Evolutionary conservation across 352 stramenopile genomes (phyloP), one percentile per base, ranked within the genome.

Genomic region (Globisporangium radiosum): DNA sequence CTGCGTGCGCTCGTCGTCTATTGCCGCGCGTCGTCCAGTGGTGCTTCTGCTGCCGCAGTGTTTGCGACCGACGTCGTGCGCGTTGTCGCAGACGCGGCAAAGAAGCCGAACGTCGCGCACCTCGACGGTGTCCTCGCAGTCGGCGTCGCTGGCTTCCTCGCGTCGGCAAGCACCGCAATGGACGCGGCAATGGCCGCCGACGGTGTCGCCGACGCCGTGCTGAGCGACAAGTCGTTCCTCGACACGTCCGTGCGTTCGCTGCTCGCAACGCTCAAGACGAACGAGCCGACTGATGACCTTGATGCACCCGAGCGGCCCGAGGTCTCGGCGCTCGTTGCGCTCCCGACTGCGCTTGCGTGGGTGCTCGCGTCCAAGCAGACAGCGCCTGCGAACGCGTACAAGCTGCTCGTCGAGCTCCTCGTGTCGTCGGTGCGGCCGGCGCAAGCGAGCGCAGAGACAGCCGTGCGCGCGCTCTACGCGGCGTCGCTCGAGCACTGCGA

Each of bases 111-210:
- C 52, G 50, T 92, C 33, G 54, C 71, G 4, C 86, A 92, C 58
- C 56, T 92, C n/a, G 84, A 94, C 45, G 86, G 84, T 13, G 64
- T 95, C 39, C 63, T 95, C 3, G 80, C 86, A 14, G 55, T 94
- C 59, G 71, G 72, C 9, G 58, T 92, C 9, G 81, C 78, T 17
- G 83, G 81, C 36, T 65, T 65, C 25, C 74, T 91, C 42, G 77
- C 80, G 19, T 73, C 83, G 43, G 69, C 70, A 3, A 86, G 63
- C 58, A 89, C 74, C 19, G 74, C 70, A 14, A 73, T 90, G 56
- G 81, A 88, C 52, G 70, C 71, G n/a, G 54, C 60, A 10, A 79
- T 92, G 67, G 71, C 71, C 0, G 69, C 76, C 42, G 76, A 83
- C 59, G 71, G 72, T 38, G 62, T 92, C 36, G 69, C 64, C 1